A percentile compares a stretch with the other conserved stretches of the same genome.
These are phyloP conservation scores for Penicillium sp. DNA, from an alignment of 2,329 filamentous ascomycete genomes.

Conservation along the genomic window DNA sequence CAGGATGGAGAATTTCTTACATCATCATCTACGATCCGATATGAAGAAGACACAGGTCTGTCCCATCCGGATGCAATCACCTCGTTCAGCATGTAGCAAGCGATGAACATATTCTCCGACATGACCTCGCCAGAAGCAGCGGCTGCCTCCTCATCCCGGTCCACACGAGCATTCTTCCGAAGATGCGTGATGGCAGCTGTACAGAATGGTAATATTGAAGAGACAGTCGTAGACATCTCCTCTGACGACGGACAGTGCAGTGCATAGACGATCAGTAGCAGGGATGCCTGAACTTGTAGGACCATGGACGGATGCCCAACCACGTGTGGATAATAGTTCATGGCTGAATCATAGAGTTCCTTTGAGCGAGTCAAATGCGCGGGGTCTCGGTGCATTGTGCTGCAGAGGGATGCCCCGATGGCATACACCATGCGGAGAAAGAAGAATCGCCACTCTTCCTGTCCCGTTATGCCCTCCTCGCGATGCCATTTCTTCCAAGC, in stretches of 20 bases:
- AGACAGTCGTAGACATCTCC: conserved; percentile 27
- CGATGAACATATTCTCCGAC: conserved; percentile 30
- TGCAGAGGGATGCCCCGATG: conserved; percentile 29
- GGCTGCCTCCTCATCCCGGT: conserved; percentile 10
- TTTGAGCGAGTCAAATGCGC: conserved; percentile 24
- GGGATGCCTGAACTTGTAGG: conserved; percentile 31
- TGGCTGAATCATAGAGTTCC: conserved; percentile 26
- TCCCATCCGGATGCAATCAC: conserved; percentile 32
- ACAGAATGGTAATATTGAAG: conserved; percentile 31
- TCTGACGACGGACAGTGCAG: conserved; percentile 30
- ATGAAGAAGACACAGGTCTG: conserved; percentile 28
- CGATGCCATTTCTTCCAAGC: conserved; percentile 27
- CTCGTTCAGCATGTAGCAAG: conserved; percentile 33
- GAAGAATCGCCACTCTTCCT: conserved; percentile 27
- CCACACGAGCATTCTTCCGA: conserved; percentile 19
- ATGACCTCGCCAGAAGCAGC: conserved; percentile 15
- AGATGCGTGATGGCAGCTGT: conserved; percentile 29
- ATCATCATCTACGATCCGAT: conserved; percentile 29
- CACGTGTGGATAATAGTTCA: conserved; percentile 31
- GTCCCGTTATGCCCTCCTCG: conserved; percentile 12
- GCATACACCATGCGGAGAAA: conserved; percentile 32
- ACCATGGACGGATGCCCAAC: conserved; percentile 27
- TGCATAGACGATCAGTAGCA: conserved; percentile 31
- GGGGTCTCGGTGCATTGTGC: conserved; percentile 23
- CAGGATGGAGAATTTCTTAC: conserved; percentile 13